These are phyloP conservation scores for Chaetomidium leptoderma DNA, from an alignment of 495 filamentous ascomycete genomes.

Conservation along the genomic window DNA sequence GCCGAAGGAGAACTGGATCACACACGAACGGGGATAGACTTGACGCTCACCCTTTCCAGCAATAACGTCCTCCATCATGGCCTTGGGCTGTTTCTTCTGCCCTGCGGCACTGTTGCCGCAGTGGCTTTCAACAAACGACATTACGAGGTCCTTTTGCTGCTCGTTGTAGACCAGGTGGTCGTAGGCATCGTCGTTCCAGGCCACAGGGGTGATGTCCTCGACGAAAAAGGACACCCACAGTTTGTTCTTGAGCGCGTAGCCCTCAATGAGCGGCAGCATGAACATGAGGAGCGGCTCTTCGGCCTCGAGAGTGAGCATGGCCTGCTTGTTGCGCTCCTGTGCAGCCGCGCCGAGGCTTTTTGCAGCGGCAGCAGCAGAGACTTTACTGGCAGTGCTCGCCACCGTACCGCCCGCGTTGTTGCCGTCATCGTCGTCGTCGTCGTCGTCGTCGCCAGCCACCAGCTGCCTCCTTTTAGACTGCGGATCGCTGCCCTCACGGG, in stretches of 20 bases:
- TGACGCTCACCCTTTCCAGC: conserved; percentile 25
- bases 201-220: conserved; percentile 33
- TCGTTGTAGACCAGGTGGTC: conserved; percentile 38
- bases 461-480: too few relatives aligned
- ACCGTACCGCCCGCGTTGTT: too few relatives aligned
- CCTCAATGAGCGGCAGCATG: conserved; percentile 36
- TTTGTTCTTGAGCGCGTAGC: conserved; percentile 41
- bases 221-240: conserved; percentile 38
- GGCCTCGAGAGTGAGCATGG: too few relatives aligned
- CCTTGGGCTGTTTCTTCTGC: background rate
- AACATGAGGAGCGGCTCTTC: conserved; percentile 32
- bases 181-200: conserved; percentile 39
- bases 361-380: too few relatives aligned
- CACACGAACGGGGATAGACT: background rate
- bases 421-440: too few relatives aligned
- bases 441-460: too few relatives aligned
- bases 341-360: too few relatives aligned
- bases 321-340: conserved; percentile 31
- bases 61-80: conserved; percentile 25
- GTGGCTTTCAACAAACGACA: conserved; percentile 42
- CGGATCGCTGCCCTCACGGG: too few relatives aligned
- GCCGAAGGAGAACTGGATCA: background rate
- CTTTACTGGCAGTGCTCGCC: too few relatives aligned
- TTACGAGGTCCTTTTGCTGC: conserved; percentile 38
- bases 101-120: conserved; percentile 5